Evolutionary conservation across 257 asterid species (phyloP), one percentile per base, ranked within the genome.

Genomic region (Penstemon davidsonii): DNA sequence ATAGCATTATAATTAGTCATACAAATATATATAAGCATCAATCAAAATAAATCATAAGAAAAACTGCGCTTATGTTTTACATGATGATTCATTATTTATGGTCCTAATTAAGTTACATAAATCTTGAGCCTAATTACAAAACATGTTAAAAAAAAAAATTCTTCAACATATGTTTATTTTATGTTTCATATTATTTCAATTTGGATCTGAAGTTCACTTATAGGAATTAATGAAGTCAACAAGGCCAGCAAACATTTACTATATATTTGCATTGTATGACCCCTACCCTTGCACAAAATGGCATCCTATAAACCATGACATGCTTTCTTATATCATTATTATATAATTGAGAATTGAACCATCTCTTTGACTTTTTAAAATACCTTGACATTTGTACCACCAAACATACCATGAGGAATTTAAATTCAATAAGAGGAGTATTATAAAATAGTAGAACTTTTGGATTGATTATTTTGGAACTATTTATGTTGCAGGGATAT

Each of bases 271-370:
- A 56, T 72, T 19, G 19, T 47, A 11, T 13, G 71, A 42, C 76
- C 72, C 78, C 68, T 56, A 59, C 61, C 37, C 7, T 59, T 57
- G 62, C 62, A 58, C 71, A 77, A 72, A 79, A 73, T 76, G 77
- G 75, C 80, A 63, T 67, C 74, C 66, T 60, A 68, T 55, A 55
- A 52, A 38, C 11, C n/a, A 65, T 25, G 67, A 74, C 67, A 33
- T 51, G 67, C 36, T 52, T 49, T 43, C 49, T 63, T 57, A 55
- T 68, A 52, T 40, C 52, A 69, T 13, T 54, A 66, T 72, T 60
- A 25, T 25, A 1, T 25, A 2, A 25, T 15, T 15, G 71, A 74
- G 75, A 81, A 72, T 72, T 63, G 78, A 61, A 54, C 80, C 66
- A 8, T 55, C 55, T 19, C 33, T 53, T 73, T 81, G 83, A 73